These are phyloP conservation scores for Leptographium radiaticola DNA, from an alignment of 2,329 filamentous ascomycete genomes.

Conservation along the genomic window DNA sequence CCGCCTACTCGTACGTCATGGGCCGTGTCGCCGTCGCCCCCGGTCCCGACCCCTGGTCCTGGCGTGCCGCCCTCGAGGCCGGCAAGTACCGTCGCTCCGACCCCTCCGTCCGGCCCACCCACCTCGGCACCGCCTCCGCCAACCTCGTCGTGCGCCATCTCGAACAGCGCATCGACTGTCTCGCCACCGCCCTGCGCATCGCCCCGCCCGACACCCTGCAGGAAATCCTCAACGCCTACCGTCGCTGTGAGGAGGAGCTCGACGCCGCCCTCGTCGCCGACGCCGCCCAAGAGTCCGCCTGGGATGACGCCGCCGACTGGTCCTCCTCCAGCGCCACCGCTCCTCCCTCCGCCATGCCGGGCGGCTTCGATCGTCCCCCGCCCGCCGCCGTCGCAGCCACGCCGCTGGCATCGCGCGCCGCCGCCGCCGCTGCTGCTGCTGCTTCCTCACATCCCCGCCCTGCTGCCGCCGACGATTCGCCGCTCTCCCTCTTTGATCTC, in stretches of 20 bases:
- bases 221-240: slow-evolving; percentile 63
- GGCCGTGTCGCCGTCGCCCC: slow-evolving; percentile 43
- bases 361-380: slow-evolving; percentile 28
- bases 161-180: slow-evolving; percentile 69
- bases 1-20: slow-evolving; percentile 71
- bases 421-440: slow-evolving; percentile 13
- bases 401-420: slow-evolving; percentile 5
- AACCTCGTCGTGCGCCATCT: slow-evolving; percentile 55
- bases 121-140: slow-evolving; percentile 45
- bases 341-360: slow-evolving; percentile 28
- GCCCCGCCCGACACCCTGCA: slow-evolving; percentile 58
- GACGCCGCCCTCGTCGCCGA: slow-evolving; percentile 54
- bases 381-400: not conserved
- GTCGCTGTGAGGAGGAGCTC: slow-evolving; percentile 66
- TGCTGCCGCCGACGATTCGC: slow-evolving; percentile 33
- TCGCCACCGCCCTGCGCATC: slow-evolving; percentile 61
- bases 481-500: slow-evolving; percentile 53
- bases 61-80: slow-evolving; percentile 67
- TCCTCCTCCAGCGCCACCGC: slow-evolving; percentile 25
- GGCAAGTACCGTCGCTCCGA: slow-evolving; percentile 54
- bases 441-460: slow-evolving; percentile 11
- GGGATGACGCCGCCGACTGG: slow-evolving; percentile 53
- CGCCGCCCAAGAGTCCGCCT: slow-evolving; percentile 53
- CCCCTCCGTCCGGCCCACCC: slow-evolving; percentile 40
- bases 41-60: slow-evolving; percentile 51